Percentiles rank a stretch among this genome's conserved stretches.
These are phyloP conservation scores for Ophiosphaerella narmari DNA, from an alignment of 2,329 filamentous ascomycete genomes.

Conservation along the genomic window DNA sequence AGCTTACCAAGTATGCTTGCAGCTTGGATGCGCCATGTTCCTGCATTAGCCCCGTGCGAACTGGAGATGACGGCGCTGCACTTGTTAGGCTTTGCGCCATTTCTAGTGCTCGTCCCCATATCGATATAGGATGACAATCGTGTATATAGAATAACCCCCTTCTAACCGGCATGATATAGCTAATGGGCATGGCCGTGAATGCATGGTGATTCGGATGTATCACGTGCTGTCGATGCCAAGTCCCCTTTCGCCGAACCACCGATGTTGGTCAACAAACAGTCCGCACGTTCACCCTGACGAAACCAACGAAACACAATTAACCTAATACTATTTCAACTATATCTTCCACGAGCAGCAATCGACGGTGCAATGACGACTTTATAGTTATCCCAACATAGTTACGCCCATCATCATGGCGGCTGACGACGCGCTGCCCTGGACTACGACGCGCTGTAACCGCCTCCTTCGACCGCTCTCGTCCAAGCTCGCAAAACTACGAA, in stretches of 20 bases:
- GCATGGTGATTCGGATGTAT: background rate
- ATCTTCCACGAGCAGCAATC: slow-evolving; percentile 9
- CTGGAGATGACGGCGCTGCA: background rate
- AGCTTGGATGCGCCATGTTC: background rate
- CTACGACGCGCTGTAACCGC: slow-evolving; percentile 49
- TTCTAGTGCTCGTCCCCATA: too few species aligned
- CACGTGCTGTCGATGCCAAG: slow-evolving; percentile 2
- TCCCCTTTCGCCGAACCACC: slow-evolving; percentile 18
- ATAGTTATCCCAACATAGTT: slow-evolving; percentile 26
- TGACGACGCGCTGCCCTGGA: slow-evolving; percentile 47
- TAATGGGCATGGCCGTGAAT: background rate
- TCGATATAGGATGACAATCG: too few species aligned
- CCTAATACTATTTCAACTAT: background rate
- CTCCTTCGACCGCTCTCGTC: slow-evolving; percentile 49
- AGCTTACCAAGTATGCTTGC: too few species aligned
- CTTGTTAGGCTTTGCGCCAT: too few species aligned
- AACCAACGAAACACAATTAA: too few species aligned
- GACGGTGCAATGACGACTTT: slow-evolving; percentile 9
- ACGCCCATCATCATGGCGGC: slow-evolving; percentile 30
- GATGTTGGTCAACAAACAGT: slow-evolving; percentile 27
- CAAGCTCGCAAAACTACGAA: slow-evolving; percentile 47
- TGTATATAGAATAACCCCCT: too few species aligned
- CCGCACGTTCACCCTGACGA: background rate
- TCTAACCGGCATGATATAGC: too few species aligned
- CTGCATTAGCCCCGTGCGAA: background rate